Percentiles rank a stretch among this genome's conserved stretches.
These are phyloP conservation scores for Astraeus odoratus DNA, from an alignment of 768 basidiomycete species.

Conservation along the genomic window DNA sequence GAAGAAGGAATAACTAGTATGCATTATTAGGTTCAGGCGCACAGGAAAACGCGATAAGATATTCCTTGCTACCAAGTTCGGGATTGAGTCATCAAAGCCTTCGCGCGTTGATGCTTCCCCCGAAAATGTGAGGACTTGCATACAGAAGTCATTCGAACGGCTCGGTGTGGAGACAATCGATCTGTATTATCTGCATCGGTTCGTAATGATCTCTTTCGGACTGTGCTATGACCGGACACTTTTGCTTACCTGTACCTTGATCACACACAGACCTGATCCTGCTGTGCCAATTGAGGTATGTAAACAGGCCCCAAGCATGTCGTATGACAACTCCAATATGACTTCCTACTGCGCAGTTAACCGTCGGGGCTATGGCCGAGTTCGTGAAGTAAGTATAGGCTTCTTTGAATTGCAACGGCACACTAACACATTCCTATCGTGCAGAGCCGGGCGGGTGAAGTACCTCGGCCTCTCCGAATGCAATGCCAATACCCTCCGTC, in stretches of 20 bases:
- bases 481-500: conserved; percentile 31
- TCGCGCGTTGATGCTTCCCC: conserved; percentile 31
- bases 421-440: conserved; percentile 6
- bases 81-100: conserved; percentile 23
- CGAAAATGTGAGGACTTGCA: conserved; percentile 32
- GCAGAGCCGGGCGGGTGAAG: conserved; percentile 33
- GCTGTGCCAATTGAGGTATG: conserved; percentile 42
- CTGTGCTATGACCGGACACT: not conserved
- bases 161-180: conserved; percentile 39
- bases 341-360: conserved; percentile 17
- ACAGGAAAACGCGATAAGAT: conserved; percentile 41
- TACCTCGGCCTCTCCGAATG: conserved; percentile 49
- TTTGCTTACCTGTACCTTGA: not conserved
- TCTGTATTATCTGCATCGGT: conserved; percentile 41
- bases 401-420: no score
- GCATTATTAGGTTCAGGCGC: conserved; percentile 33
- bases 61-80: conserved; percentile 61
- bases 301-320: not conserved
- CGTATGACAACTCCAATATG: not conserved
- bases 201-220: conserved; percentile 1
- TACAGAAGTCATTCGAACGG: conserved; percentile 34
- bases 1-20: no score
- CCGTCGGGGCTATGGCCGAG: conserved; percentile 44
- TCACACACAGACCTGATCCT: conserved; percentile 29
- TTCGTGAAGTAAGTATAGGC: conserved; percentile 46